Evolutionary conservation across 768 basidiomycete genomes (phyloP), one percentile per base, ranked within the genome.

Genomic region (Austroboletus eburneus): DNA sequence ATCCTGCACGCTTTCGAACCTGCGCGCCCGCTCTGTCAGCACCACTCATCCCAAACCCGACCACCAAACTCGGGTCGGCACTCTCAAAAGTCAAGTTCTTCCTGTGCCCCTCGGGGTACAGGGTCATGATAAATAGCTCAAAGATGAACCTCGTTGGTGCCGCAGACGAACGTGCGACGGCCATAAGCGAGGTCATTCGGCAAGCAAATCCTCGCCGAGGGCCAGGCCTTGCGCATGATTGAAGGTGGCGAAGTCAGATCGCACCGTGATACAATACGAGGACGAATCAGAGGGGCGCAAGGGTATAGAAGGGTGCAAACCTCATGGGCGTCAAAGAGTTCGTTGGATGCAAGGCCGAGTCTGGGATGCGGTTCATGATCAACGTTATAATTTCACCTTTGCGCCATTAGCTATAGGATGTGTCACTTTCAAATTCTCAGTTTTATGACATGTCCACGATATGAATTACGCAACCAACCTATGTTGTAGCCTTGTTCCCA

Each of bases 391-490:
- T n/a, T n/a, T n/a, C n/a, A n/a, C n/a, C n/a, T n/a, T n/a, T n/a
- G n/a, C 6, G 20, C 22, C 2, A 21, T 46, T 9, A 36, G 40
- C 13, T 12, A 42, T 48, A 16, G 21, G 35, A n/a, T 4, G 23
- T 16, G 13, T 21, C 9, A 18, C 12, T 45, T 3, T 9, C 4
- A 37, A 18, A 25, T 16, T 23, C 30, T 13, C 39, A 21, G 20
- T 39, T 61, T 35, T 49, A 75, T 73, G 22, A 74, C 68, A 43
- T 74, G 70, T 0, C 70, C 75, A 2, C 57, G 60, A 43, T 71
- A 72, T 1, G 74, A 67, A 7, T 16, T 39, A 7, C 70, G 62
- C 33, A n/a, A 27, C 74, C 74, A 76, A 4, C 76, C 75, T 55
- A 72, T 52, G 3, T 70, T 72, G 50, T 76, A 77, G 6, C 63